These are phyloP conservation scores for Roridomyces roridus DNA, from an alignment of 768 basidiomycete species.

Conservation along the genomic window DNA sequence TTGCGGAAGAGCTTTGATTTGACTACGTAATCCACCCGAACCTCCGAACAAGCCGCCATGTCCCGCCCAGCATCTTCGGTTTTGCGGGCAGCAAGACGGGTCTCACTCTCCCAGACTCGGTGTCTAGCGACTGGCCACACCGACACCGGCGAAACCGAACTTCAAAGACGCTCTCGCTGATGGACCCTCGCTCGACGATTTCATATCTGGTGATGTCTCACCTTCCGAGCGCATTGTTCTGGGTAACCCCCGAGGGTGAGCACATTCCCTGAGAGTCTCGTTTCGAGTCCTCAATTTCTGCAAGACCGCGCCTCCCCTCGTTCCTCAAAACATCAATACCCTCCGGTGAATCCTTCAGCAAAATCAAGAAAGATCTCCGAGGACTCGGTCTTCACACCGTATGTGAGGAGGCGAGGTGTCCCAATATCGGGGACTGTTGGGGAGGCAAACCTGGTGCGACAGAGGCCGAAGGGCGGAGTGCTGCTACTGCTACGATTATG, in stretches of 20 bases:
- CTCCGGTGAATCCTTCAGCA: constrained; percentile 84
- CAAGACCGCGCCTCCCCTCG: constrained; percentile 84
- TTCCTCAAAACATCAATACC: constrained; percentile 94
- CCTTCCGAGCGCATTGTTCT: constrained; percentile 69
- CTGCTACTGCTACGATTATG: constrained; percentile 99
- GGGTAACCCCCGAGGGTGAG: constrained; percentile 74
- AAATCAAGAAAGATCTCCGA: constrained; percentile 94
- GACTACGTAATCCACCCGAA: constrained; percentile 13
- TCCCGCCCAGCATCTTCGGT: constrained; percentile 8
- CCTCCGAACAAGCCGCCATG: neutral
- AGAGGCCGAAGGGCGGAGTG: constrained; percentile 74
- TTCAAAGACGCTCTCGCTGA: constrained; percentile 61
- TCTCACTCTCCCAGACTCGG: constrained; percentile 37
- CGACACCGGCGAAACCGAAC: constrained; percentile 39
- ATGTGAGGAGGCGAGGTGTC: constrained; percentile 98
- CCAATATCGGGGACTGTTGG: constrained; percentile 99
- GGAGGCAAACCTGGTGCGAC: constrained; percentile 77
- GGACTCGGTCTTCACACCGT: constrained; percentile 94
- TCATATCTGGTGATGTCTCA: constrained; percentile 63
- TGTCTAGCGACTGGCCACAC: constrained; percentile 56
- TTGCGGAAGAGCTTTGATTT: neutral
- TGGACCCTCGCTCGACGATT: constrained; percentile 84
- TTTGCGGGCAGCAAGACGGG: constrained; percentile 19
- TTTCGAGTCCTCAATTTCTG: neutral
- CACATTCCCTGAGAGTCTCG: neutral